Base-by-base conservation (phyloP, 2,329 filamentous ascomycete species). In the Aspergillus sp. region DNA sequence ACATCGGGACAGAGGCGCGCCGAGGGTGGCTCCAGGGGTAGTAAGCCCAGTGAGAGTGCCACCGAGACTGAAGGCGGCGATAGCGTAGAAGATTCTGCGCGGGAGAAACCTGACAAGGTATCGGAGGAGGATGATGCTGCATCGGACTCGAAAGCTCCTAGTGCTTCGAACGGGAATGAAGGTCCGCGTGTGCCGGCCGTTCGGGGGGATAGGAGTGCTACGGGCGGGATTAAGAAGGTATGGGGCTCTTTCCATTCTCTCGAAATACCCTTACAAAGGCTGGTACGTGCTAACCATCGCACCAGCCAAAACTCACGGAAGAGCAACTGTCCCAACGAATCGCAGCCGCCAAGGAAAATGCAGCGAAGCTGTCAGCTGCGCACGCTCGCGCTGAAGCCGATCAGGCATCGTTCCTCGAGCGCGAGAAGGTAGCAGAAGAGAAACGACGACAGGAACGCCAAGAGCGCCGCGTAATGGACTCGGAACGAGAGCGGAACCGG, bases 301-400 rank as follows among this genome's bases (percentile, higher is more conserved):
- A 33, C 7, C 65, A 79, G 63, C 76, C 77, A 3, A 82, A 82
- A 64, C 73, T 85, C 40, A 84, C 80, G 2, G 81, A 85, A 58
- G 78, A 75, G 52, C 77, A 85, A 61, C 72, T 86, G 5, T 74
- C 73, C 3, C 76, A 75, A 41, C 79, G 79, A 50, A 77, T 86
- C 49, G 79, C 76, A 5, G 72, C 73, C 33, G 83, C 83, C 56
- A 75, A 75, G 51, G 73, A 82, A 53, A 78, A 81, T 48, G 83
- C 82, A 45, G 77, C 76, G 4, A 73, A 77, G 43, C 72, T 79
- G 9, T 73, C 74, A 6, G 80, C 78, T 6, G 79, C 79, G 0
- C 80, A 85, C 58, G 78, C 77, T 1, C 74, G 80, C 28, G 80
- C 81, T n/a, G 79, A 85, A 67, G 80, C 80, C n/a, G 82, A 86